Base-by-base conservation (phyloP, 1,139 yeast species). In the Suhomyces atakaporum region DNA sequence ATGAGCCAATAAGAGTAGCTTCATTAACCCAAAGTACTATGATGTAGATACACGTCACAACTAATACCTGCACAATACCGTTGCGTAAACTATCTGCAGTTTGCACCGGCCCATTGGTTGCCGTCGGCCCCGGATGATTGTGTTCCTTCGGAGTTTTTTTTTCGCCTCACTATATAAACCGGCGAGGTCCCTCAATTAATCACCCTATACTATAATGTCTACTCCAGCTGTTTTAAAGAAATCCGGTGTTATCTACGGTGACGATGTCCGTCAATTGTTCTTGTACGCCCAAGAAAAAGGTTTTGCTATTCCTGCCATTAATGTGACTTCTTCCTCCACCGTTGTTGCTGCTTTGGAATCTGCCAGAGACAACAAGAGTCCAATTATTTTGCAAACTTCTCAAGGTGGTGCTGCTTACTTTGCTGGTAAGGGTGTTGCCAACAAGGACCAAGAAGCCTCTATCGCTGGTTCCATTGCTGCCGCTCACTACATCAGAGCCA, bases 321-420 rank as follows among this genome's bases (percentile, higher is more conserved):
- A 92, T 71, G 96, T 92, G 45, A 92, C 99, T 51, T 87, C 97
- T 25, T 90, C 97, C 26, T 92, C 97, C 39, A 90, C 97, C 50
- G 98, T 83, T 45, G 92, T 92, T 59, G 89, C 97, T 56, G 94
- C 97, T 54, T 79, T 92, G 64, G 98, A 94, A 76, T 95, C 98
- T 56, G 98, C 99, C 47, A 87, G 98, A 74, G 97, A 92, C 76
- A 69, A 67, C 76, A 84, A 86, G 69, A 76, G 96, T 46, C 98
- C 99, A 73, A 89, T 92, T 73, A 88, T 92, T 65, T 77, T 92
- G 66, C 99, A 92, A 76, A 81, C 92, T 54, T 92, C 98, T 47
- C 90, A 92, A 71, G 99, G 99, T 76, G 99, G 99, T 77, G 95
- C 98, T 55, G 98, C 97, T 50, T 94, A 79, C 88, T 92, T 92